phyloP scores from a whole-genome alignment of 2,329 filamentous ascomycete genomes.

The Nannizziopsis barbatae region DNA sequence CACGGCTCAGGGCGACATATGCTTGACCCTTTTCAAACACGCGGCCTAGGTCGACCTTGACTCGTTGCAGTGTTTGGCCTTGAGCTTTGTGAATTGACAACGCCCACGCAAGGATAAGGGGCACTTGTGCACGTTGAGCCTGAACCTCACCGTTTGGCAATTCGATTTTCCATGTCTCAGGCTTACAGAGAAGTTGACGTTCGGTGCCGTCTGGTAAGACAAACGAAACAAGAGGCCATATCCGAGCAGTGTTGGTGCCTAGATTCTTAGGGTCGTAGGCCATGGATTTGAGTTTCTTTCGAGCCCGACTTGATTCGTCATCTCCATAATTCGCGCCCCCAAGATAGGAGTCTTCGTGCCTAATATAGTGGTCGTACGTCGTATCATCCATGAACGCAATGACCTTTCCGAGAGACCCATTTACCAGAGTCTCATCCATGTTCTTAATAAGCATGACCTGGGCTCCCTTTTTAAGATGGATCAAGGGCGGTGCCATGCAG shows the following conservation, averaged over 20 bases:
- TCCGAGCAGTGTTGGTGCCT: slow-evolving; percentile 40
- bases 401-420: slow-evolving; percentile 84
- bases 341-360: slow-evolving; percentile 47
- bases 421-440: slow-evolving; percentile 84
- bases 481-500: slow-evolving; percentile 78
- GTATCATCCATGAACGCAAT: slow-evolving; percentile 64
- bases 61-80: slow-evolving; percentile 82
- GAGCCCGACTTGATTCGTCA: slow-evolving; percentile 33
- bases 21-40: slow-evolving; percentile 97
- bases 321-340: slow-evolving; percentile 39
- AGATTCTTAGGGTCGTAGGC: slow-evolving; percentile 39
- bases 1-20: slow-evolving; percentile 90
- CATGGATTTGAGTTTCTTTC: slow-evolving; percentile 47
- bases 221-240: slow-evolving; percentile 80
- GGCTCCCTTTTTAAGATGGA: slow-evolving; percentile 78
- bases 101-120: slow-evolving; percentile 91
- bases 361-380: slow-evolving; percentile 47
- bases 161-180: slow-evolving; percentile 93
- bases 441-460: slow-evolving; percentile 99
- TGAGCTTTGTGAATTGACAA: slow-evolving; percentile 97
- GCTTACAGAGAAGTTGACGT: slow-evolving; percentile 66
- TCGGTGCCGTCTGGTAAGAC: slow-evolving; percentile 64
- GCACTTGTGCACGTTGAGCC: slow-evolving; percentile 69
- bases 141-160: slow-evolving; percentile 90
- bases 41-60: slow-evolving; percentile 83